Conservation (phyloP, 805 yeast genomes). For the Ogataea chonburiensis region DNA sequence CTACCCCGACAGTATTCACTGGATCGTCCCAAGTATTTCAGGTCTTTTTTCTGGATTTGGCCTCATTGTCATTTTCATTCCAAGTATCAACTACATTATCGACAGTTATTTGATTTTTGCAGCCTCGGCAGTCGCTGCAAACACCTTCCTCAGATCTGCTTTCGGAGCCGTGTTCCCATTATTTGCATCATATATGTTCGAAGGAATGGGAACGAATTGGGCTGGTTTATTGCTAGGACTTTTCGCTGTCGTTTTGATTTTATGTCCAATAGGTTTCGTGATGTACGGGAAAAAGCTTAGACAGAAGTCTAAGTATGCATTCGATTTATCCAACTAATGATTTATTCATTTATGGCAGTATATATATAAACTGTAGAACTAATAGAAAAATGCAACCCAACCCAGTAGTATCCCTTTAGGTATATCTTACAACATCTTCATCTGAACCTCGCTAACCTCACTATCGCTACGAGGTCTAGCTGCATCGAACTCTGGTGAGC, state of each 20-base stretch:
- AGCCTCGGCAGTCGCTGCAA: conserved; percentile 61
- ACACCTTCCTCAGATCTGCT: conserved; percentile 62
- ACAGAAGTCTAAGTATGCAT: conserved; percentile 57
- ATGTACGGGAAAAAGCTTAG: conserved; percentile 58
- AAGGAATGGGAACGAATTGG: conserved; percentile 69
- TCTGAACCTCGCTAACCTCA: conserved; percentile 19
- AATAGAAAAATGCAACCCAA: not conserved
- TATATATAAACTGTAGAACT: too few species aligned
- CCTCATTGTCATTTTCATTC: conserved; percentile 62
- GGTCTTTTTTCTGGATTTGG: conserved; percentile 69
- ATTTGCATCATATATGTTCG: conserved; percentile 70
- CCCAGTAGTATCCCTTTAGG: not conserved
- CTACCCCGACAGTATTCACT: conserved; percentile 66
- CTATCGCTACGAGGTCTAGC: conserved; percentile 24
- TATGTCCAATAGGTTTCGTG: conserved; percentile 68
- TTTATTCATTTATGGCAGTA: not conserved
- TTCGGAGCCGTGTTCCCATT: conserved; percentile 73
- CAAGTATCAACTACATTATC: conserved; percentile 68
- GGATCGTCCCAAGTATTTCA: conserved; percentile 76
- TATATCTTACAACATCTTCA: conserved; percentile 13
- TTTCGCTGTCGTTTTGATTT: conserved; percentile 53
- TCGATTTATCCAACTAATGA: conserved; percentile 23
- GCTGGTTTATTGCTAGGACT: conserved; percentile 73
- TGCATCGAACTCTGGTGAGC: conserved; percentile 35
- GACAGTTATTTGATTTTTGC: conserved; percentile 70